These are phyloP conservation scores for Sporothrix curviconia DNA, from an alignment of 2,329 filamentous ascomycete species.

Conservation along the genomic window DNA sequence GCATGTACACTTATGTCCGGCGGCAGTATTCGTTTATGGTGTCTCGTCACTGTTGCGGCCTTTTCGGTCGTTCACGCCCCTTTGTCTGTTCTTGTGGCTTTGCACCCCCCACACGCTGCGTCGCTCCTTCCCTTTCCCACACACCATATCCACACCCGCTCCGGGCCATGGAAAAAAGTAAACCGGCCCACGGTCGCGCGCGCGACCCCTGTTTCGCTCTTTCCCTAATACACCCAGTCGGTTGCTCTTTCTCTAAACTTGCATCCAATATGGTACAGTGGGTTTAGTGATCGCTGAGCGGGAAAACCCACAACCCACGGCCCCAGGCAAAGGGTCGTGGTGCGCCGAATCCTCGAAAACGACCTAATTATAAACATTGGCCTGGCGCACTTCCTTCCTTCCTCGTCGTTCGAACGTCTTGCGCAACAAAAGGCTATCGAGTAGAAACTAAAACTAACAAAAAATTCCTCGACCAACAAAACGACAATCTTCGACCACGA, in stretches of 20 bases:
- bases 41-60: slow-evolving; percentile 1
- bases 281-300: neutral
- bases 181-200: slow-evolving; percentile 30
- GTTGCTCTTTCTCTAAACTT: neutral
- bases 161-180: too few species aligned
- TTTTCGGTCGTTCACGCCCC: neutral
- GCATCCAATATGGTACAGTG: neutral
- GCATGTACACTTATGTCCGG: too few species aligned
- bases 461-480: neutral
- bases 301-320: neutral
- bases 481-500: neutral
- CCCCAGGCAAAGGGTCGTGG: neutral
- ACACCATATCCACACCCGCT: too few species aligned
- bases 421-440: neutral
- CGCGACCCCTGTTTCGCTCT: slow-evolving; percentile 9
- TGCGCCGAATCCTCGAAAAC: slow-evolving; percentile 20
- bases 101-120: slow-evolving; percentile 1
- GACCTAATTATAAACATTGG: slow-evolving; percentile 34
- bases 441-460: neutral
- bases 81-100: neutral
- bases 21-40: too few species aligned
- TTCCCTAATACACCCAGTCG: neutral
- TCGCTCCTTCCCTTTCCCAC: too few species aligned
- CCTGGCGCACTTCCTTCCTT: slow-evolving; percentile 27
- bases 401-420: slow-evolving; percentile 11